A percentile compares a stretch with the other conserved stretches of the same genome.
phyloP scores from a whole-genome alignment of 2,329 filamentous ascomycete genomes.

The Lomentospora prolificans region DNA sequence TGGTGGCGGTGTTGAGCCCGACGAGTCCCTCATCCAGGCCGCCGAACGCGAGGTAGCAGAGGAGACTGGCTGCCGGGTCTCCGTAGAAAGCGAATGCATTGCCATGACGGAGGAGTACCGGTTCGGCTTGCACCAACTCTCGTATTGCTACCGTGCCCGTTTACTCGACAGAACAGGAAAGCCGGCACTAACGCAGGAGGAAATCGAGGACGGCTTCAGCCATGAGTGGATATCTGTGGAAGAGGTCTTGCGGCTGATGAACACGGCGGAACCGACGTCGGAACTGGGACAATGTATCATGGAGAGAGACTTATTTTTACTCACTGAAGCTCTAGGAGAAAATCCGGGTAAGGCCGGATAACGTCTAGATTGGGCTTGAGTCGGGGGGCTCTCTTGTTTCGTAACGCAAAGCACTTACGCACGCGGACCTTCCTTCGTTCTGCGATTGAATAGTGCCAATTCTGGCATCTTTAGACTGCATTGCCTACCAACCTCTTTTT shows the following conservation, averaged over 20 bases:
- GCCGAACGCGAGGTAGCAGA: slow-evolving; percentile 10
- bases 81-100: slow-evolving; percentile 3
- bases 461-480: too few relatives aligned
- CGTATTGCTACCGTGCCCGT: slow-evolving; percentile 11
- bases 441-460: too few relatives aligned
- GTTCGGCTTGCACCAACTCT: slow-evolving; percentile 10
- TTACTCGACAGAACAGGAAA: slow-evolving; percentile 9
- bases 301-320: background rate
- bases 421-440: too few relatives aligned
- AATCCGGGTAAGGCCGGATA: too few relatives aligned
- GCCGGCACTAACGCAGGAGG: slow-evolving; percentile 9
- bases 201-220: slow-evolving; percentile 9
- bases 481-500: too few relatives aligned
- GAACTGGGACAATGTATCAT: background rate
- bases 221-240: slow-evolving; percentile 6
- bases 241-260: background rate
- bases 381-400: too few relatives aligned
- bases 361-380: too few relatives aligned
- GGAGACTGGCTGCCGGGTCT: slow-evolving; percentile 9
- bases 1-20: slow-evolving; percentile 11
- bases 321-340: too few relatives aligned
- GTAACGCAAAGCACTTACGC: too few relatives aligned
- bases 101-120: slow-evolving; percentile 12
- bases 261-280: background rate
- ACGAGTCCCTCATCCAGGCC: slow-evolving; percentile 6